Percentiles rank a stretch among this genome's conserved stretches.
These are phyloP conservation scores for Brassica rapa DNA, from an alignment of 345 rosid species.

Conservation along the genomic window DNA sequence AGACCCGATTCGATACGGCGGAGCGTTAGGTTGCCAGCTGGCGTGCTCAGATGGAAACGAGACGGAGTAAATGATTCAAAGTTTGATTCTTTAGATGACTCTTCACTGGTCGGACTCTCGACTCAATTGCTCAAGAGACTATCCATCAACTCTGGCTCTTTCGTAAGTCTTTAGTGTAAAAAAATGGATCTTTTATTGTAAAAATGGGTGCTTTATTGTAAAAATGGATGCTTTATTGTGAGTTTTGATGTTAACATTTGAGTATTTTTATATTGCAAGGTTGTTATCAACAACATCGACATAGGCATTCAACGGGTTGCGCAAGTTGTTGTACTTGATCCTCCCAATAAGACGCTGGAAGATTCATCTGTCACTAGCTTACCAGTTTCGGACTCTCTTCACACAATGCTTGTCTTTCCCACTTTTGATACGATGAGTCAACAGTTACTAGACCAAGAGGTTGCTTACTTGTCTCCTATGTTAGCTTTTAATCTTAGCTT, in stretches of 20 bases:
- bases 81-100: constrained; percentile 57
- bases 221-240: background rate
- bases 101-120: constrained; percentile 67
- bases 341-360: constrained; percentile 48
- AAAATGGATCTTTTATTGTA: background rate
- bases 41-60: constrained; percentile 60
- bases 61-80: constrained; percentile 39
- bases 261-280: constrained; percentile 43
- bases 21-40: constrained; percentile 49
- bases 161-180: constrained; percentile 46
- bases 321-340: constrained; percentile 76
- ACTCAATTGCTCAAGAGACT: constrained; percentile 67
- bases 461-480: constrained; percentile 79
- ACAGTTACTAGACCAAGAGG: constrained; percentile 47
- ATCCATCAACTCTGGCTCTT: constrained; percentile 69
- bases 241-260: background rate
- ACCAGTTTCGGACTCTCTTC: constrained; percentile 33
- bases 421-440: constrained; percentile 44
- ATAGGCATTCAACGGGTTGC: constrained; percentile 55
- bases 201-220: background rate
- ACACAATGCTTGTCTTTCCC: constrained; percentile 63
- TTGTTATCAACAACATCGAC: constrained; percentile 60
- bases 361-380: constrained; percentile 19
- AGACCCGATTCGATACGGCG: constrained; percentile 1
- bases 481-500: constrained; percentile 84